Conservation (phyloP, 129 eudicot species). For the Calendula officinalis region DNA sequence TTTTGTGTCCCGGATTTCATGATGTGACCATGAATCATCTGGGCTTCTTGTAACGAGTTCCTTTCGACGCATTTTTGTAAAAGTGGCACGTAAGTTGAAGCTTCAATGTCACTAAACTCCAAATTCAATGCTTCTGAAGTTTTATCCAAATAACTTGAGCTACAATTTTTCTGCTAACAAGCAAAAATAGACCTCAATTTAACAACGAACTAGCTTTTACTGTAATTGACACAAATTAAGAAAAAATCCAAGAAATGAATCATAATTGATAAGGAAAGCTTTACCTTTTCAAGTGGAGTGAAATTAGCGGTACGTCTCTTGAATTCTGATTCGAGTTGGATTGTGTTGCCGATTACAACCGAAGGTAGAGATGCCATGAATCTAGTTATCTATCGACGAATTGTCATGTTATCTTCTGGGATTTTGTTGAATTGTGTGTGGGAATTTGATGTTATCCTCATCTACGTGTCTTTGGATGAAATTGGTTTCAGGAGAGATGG, state of each 20-base stretch:
- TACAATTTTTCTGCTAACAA: conserved; percentile 34
- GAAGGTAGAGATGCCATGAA: conserved; percentile 78
- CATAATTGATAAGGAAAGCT: not conserved
- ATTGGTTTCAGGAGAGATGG: too few relatives aligned
- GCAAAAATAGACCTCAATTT: not conserved
- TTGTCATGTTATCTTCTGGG: too few relatives aligned
- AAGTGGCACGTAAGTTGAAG: conserved; percentile 56
- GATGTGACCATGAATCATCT: conserved; percentile 62
- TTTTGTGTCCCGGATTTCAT: conserved; percentile 53
- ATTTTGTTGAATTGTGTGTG: too few relatives aligned
- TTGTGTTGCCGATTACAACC: conserved; percentile 47
- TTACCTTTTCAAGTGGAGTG: conserved; percentile 60
- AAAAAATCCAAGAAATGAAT: not conserved
- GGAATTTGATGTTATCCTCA: too few relatives aligned
- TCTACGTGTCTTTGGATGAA: too few relatives aligned
- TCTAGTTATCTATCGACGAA: too few relatives aligned
- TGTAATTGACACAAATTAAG: not conserved
- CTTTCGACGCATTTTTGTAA: conserved; percentile 69
- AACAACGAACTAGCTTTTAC: not conserved
- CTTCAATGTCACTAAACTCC: conserved; percentile 52
- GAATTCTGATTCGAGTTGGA: conserved; percentile 69
- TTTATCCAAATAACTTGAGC: conserved; percentile 37
- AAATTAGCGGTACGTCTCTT: conserved; percentile 43
- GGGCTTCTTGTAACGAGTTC: conserved; percentile 43
- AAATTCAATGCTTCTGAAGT: conserved; percentile 35